A percentile compares a stretch with the other conserved stretches of the same genome.
Evolutionary conservation across 73 alveolate genomes (phyloP).

Genomic region (Symbiodinium pilosum): DNA sequence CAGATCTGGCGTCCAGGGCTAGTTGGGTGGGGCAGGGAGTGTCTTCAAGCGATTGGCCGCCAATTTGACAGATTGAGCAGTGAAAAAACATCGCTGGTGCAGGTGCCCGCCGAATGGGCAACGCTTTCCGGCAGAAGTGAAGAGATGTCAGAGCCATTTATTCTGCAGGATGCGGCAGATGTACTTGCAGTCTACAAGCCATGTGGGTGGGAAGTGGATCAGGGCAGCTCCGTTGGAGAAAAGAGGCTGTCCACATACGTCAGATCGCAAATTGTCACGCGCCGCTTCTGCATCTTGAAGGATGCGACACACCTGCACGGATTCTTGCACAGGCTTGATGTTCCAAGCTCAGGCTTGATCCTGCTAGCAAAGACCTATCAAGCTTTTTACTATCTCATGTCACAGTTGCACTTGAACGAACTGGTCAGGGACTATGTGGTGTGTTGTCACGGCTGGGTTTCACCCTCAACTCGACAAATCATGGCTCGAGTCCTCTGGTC

Average conservation of each 20-base stretch:
- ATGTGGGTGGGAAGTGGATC: constrained; percentile 81
- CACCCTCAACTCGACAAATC: constrained; percentile 17
- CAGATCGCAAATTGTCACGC: not conserved
- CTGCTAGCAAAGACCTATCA: constrained; percentile 41
- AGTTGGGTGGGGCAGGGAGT: not conserved
- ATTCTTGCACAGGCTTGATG: constrained; percentile 54
- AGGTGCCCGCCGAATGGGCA: not conserved
- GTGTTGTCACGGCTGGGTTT: constrained; percentile 71
- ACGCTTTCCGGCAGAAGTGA: not conserved
- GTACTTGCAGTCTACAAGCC: constrained; percentile 47
- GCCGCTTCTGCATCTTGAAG: constrained; percentile 33
- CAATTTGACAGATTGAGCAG: not conserved
- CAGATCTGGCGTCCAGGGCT: not conserved
- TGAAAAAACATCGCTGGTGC: too few species aligned
- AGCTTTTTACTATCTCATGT: constrained; percentile 62
- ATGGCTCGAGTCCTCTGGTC: constrained; percentile 28
- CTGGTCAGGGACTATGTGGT: constrained; percentile 35
- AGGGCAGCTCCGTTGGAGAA: not conserved
- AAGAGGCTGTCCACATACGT: constrained; percentile 31
- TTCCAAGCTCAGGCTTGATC: constrained; percentile 76
- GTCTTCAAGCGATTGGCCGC: constrained; percentile 6
- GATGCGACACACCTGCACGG: constrained; percentile 47
- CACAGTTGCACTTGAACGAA: constrained; percentile 35
- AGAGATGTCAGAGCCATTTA: constrained; percentile 2
- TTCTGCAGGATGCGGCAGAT: constrained; percentile 14